Conservation (phyloP, 2,329 filamentous ascomycete species). For the Clarireedia paspali region DNA sequence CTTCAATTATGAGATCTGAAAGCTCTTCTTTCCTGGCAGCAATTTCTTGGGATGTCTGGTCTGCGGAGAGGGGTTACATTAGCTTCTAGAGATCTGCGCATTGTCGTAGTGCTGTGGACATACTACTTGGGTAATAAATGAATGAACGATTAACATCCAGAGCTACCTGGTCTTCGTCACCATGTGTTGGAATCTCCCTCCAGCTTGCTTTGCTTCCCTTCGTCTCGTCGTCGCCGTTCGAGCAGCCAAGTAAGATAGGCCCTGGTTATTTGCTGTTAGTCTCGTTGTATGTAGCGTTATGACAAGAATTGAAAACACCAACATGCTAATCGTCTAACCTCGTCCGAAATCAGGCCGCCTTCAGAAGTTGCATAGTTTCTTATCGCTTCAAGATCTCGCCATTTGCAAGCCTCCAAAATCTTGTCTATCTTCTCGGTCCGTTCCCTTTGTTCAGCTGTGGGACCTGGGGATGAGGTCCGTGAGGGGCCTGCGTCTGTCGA, state of each 20-base stretch:
- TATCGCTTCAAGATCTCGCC: constrained; percentile 48
- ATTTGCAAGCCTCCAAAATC: constrained; percentile 53
- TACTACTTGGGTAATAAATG: constrained; percentile 86
- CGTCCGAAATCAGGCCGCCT: constrained; percentile 62
- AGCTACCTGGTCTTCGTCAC: constrained; percentile 83
- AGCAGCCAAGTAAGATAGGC: constrained; percentile 50
- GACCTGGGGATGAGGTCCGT: constrained; percentile 8
- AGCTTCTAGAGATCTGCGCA: neutral
- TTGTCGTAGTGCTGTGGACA: constrained; percentile 23
- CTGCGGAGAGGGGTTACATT: constrained; percentile 34
- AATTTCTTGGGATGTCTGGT: constrained; percentile 62
- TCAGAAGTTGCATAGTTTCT: constrained; percentile 50
- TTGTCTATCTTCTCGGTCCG: constrained; percentile 33
- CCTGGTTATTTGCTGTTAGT: constrained; percentile 36
- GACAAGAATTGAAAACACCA: constrained; percentile 34
- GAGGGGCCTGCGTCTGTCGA: neutral
- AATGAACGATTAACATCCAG: constrained; percentile 95
- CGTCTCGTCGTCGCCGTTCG: constrained; percentile 13
- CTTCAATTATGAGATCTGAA: constrained; percentile 69
- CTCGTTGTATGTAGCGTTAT: constrained; percentile 7
- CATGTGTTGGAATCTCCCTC: constrained; percentile 60
- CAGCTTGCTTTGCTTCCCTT: constrained; percentile 21
- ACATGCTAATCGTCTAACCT: constrained; percentile 70
- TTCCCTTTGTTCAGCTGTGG: neutral
- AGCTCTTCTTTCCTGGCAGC: constrained; percentile 66